phyloP scores from a whole-genome alignment of 2,329 filamentous ascomycete species.

The Colletotrichum spinosum region DNA sequence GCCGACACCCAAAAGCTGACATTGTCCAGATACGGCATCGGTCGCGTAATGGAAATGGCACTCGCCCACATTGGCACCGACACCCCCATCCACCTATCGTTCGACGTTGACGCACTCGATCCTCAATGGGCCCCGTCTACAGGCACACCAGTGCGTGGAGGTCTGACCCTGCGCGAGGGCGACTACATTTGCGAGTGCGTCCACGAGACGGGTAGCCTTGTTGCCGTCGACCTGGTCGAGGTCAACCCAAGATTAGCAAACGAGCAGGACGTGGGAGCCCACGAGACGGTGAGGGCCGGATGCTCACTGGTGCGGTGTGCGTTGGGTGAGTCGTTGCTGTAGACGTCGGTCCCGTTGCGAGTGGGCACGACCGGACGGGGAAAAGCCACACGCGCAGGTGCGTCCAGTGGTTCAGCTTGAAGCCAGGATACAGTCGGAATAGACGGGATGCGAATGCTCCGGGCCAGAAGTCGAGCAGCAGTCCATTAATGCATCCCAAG shows the following conservation, averaged over 20 bases:
- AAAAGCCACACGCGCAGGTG: too few species aligned
- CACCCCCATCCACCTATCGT: constrained; percentile 96
- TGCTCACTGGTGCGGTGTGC: constrained; percentile 93
- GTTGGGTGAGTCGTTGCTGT: constrained; percentile 90
- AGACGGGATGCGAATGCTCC: background rate
- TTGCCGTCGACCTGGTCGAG: constrained; percentile 86
- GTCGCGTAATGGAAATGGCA: constrained; percentile 98
- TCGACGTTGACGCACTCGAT: constrained; percentile 96
- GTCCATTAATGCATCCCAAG: too few species aligned
- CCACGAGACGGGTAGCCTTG: constrained; percentile 81
- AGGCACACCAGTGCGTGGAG: constrained; percentile 92
- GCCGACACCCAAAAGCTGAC: background rate
- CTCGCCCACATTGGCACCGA: constrained; percentile 93
- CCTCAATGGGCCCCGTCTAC: constrained; percentile 97
- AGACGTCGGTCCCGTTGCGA: constrained; percentile 12
- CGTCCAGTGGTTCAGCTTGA: too few species aligned
- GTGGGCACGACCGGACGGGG: background rate
- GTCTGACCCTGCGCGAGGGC: constrained; percentile 92
- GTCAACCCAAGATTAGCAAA: constrained; percentile 80
- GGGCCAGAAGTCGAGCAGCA: too few species aligned
- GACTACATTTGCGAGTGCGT: constrained; percentile 96
- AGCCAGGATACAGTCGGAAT: background rate
- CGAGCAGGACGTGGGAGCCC: constrained; percentile 71
- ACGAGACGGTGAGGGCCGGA: constrained; percentile 89
- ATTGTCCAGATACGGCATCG: constrained; percentile 78